These are phyloP conservation scores for Morella rubra DNA, from an alignment of 306 rosid genomes.

Conservation along the genomic window DNA sequence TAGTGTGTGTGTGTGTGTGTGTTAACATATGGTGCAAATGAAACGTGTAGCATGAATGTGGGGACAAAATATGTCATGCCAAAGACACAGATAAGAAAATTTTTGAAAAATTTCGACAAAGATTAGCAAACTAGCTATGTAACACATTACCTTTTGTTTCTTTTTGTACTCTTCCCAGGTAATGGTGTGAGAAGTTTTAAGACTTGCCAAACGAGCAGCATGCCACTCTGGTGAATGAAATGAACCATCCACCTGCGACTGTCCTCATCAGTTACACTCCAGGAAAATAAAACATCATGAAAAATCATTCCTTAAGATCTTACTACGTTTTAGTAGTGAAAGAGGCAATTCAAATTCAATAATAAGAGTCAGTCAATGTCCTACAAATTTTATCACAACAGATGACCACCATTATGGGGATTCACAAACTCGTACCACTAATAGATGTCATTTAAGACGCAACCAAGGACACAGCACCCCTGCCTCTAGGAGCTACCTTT, in stretches of 20 bases:
- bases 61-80: not conserved
- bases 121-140: not conserved
- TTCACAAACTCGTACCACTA: too few relatives aligned
- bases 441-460: too few relatives aligned
- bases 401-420: too few relatives aligned
- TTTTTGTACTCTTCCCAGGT: conserved; percentile 95
- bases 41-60: not conserved
- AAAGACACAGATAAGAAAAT: not conserved
- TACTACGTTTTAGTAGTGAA: not conserved
- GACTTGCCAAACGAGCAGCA: conserved; percentile 99
- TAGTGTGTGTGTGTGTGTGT: not conserved
- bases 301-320: not conserved
- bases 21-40: not conserved
- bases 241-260: conserved; percentile 99
- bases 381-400: not conserved
- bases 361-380: not conserved
- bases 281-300: conserved; percentile 31
- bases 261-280: conserved; percentile 84
- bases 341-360: not conserved
- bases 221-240: conserved; percentile 99
- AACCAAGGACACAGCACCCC: too few relatives aligned
- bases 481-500: too few relatives aligned
- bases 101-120: not conserved
- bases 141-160: conserved; percentile 82
- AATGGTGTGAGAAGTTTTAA: conserved; percentile 89